Conservation (phyloP, 2,329 filamentous ascomycete species). For the Diaporthe sp. region DNA sequence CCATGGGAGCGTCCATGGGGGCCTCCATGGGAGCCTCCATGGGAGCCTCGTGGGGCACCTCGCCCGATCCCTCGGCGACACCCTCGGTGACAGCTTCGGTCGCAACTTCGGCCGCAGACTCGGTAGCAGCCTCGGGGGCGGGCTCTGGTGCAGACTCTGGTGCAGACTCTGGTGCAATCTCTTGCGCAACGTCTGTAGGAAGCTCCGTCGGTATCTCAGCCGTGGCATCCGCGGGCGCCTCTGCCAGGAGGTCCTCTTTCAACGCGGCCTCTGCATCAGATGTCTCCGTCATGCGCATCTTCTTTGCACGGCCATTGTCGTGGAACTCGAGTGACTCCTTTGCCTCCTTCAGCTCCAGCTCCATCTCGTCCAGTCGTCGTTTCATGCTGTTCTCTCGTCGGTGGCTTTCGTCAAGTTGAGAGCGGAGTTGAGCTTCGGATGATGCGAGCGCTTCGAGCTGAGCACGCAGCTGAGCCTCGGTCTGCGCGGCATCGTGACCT, state of each 20-base stretch:
- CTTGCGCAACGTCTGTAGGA: constrained; percentile 14
- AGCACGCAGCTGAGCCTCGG: constrained; percentile 68
- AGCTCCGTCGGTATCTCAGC: constrained; percentile 9
- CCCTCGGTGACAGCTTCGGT: not conserved
- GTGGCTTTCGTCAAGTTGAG: constrained; percentile 82
- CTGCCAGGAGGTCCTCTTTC: constrained; percentile 16
- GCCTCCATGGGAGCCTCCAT: constrained; percentile 8
- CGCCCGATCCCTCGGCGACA: constrained; percentile 4
- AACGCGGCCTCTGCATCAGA: constrained; percentile 25
- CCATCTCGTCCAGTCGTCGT: constrained; percentile 83
- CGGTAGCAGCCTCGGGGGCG: not conserved
- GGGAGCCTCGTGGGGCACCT: constrained; percentile 15
- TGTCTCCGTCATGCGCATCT: constrained; percentile 48
- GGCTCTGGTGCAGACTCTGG: not conserved
- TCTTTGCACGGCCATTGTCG: constrained; percentile 50
- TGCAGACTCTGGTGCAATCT: constrained; percentile 8
- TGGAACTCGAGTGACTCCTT: constrained; percentile 47
- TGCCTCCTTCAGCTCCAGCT: constrained; percentile 67
- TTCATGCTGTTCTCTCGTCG: constrained; percentile 86
- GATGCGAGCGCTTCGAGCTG: constrained; percentile 65
- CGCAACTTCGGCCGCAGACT: constrained; percentile 1
- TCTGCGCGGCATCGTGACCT: constrained; percentile 73
- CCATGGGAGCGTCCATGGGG: constrained; percentile 5
- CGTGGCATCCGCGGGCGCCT: constrained; percentile 13
- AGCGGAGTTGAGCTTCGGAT: constrained; percentile 62